phyloP scores from a whole-genome alignment of 306 rosid genomes.

The Clitoria ternatea region DNA sequence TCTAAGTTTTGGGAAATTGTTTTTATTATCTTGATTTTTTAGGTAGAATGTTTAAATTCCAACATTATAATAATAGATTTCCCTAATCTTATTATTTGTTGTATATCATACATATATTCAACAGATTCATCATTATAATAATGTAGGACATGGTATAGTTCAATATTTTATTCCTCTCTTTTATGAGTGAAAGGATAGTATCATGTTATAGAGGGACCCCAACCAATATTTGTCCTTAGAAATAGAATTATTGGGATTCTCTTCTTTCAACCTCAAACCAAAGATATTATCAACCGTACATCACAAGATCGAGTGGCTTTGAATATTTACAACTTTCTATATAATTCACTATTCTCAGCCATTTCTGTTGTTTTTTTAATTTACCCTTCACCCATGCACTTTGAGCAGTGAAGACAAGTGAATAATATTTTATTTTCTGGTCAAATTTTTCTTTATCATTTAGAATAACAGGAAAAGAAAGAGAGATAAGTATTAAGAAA shows the following conservation, averaged over 20 bases:
- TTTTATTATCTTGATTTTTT: background rate
- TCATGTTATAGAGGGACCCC: conserved; percentile 14
- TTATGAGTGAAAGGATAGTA: background rate
- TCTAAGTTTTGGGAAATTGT: too few relatives aligned
- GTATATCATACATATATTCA: conserved; percentile 15
- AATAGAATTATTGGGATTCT: background rate
- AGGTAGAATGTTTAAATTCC: too few relatives aligned
- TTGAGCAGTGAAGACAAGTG: background rate
- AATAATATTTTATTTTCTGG: background rate
- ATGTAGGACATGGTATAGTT: background rate
- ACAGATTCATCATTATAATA: background rate
- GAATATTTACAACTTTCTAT: background rate
- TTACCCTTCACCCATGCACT: background rate
- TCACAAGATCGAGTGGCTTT: background rate
- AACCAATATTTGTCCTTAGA: conserved; percentile 15
- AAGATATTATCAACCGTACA: background rate
- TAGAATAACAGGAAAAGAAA: too few relatives aligned
- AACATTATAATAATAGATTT: too few relatives aligned
- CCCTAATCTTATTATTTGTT: conserved; percentile 7
- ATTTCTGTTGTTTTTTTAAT: background rate
- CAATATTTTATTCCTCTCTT: background rate
- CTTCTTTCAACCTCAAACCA: background rate
- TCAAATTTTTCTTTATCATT: too few relatives aligned
- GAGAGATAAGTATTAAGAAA: too few relatives aligned
- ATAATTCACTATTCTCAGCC: background rate